A percentile compares a stretch with the other conserved stretches of the same genome.
These are phyloP conservation scores for Penicillium frequentans DNA, from an alignment of 2,329 filamentous ascomycete species.

Conservation along the genomic window DNA sequence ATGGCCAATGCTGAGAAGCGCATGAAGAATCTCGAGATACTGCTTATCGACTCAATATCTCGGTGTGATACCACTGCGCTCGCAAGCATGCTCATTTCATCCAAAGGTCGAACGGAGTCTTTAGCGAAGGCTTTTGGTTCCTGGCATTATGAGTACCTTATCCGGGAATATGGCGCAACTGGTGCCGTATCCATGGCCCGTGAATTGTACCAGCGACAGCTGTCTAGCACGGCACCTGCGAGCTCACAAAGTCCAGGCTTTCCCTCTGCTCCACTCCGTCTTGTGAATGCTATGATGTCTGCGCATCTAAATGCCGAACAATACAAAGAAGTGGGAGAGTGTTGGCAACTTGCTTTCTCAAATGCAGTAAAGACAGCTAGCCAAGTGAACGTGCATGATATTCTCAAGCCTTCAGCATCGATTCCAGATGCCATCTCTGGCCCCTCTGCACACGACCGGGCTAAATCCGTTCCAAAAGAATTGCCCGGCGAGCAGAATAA, in stretches of 20 bases:
- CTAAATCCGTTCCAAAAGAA: neutral
- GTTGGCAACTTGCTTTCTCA: slow-evolving; percentile 64
- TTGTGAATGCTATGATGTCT: slow-evolving; percentile 69
- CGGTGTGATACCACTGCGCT: slow-evolving; percentile 42
- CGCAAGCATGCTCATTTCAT: slow-evolving; percentile 44
- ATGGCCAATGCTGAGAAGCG: slow-evolving; percentile 16
- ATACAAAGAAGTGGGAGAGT: slow-evolving; percentile 61
- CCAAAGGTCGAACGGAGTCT: slow-evolving; percentile 31
- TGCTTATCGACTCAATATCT: slow-evolving; percentile 39
- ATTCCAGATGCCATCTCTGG: neutral
- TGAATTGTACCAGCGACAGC: slow-evolving; percentile 58
- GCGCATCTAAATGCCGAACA: slow-evolving; percentile 60
- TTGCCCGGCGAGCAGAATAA: neutral
- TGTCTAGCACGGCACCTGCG: slow-evolving; percentile 11
- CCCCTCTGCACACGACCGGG: neutral
- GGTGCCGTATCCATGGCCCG: slow-evolving; percentile 51
- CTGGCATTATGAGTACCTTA: slow-evolving; percentile 56
- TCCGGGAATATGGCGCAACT: slow-evolving; percentile 55
- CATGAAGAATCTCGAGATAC: slow-evolving; percentile 37
- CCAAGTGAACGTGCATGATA: slow-evolving; percentile 32
- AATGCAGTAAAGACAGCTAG: slow-evolving; percentile 50
- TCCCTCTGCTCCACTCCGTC: slow-evolving; percentile 50
- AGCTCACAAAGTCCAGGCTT: slow-evolving; percentile 9
- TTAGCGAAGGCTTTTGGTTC: slow-evolving; percentile 47
- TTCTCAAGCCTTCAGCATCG: neutral